These are phyloP conservation scores for Cyberlindnera maclurae DNA, from an alignment of 805 yeast genomes.

Conservation along the genomic window DNA sequence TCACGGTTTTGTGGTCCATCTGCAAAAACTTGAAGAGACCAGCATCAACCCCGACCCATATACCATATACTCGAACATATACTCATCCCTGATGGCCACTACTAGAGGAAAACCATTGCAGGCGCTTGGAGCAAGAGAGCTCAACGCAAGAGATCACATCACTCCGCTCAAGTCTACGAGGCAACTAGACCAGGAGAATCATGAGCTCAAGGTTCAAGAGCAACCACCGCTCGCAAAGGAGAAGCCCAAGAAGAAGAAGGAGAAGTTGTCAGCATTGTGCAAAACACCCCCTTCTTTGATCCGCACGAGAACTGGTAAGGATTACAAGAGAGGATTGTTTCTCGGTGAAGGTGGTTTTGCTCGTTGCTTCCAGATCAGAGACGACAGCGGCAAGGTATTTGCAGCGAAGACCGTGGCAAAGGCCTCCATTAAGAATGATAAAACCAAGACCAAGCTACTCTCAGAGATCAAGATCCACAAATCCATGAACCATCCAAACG, in stretches of 20 bases:
- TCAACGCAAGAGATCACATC: slow-evolving; percentile 26
- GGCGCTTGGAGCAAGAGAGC: slow-evolving; percentile 27
- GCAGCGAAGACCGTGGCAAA: slow-evolving; percentile 99
- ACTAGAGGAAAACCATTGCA: slow-evolving; percentile 35
- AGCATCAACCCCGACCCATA: neutral
- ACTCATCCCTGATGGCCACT: slow-evolving; percentile 20
- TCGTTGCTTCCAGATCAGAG: slow-evolving; percentile 94
- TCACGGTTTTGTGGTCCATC: neutral
- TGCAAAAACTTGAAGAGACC: no score
- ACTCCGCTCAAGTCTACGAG: slow-evolving; percentile 26
- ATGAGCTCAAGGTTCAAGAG: slow-evolving; percentile 9
- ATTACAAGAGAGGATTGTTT: slow-evolving; percentile 83
- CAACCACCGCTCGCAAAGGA: slow-evolving; percentile 21
- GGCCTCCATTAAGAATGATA: slow-evolving; percentile 83
- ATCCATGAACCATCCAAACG: slow-evolving; percentile 78
- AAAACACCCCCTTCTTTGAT: slow-evolving; percentile 95
- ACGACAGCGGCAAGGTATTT: slow-evolving; percentile 74
- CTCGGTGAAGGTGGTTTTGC: slow-evolving; percentile 99
- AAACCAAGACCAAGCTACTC: slow-evolving; percentile 74
- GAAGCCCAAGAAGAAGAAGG: slow-evolving; percentile 67
- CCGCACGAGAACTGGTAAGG: slow-evolving; percentile 78
- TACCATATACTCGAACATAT: neutral
- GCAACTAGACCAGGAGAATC: slow-evolving; percentile 14
- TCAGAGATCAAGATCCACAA: slow-evolving; percentile 95
- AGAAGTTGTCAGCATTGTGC: slow-evolving; percentile 83